These are phyloP conservation scores for Eutreptiella sp. DNA, from an alignment of 208 protist genomes.

Conservation along the genomic window DNA sequence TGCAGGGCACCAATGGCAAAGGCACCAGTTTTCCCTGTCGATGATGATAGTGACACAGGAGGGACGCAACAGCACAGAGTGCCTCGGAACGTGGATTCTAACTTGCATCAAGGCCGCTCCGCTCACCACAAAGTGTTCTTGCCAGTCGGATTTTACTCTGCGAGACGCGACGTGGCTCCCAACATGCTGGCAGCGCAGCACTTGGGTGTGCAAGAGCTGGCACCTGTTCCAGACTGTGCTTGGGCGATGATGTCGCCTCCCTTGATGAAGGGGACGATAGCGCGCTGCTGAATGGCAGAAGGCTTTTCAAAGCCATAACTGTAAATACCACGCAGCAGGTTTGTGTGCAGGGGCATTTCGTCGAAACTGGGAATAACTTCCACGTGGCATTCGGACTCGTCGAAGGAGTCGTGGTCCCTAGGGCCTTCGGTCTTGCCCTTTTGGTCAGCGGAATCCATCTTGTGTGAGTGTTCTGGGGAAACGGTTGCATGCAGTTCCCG, in stretches of 20 bases:
- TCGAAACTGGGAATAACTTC: constrained; percentile 88
- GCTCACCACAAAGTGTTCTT: too few relatives aligned
- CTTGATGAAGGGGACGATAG: constrained; percentile 92
- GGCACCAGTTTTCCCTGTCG: constrained; percentile 98
- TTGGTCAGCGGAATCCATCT: too few relatives aligned
- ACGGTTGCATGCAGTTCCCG: too few relatives aligned
- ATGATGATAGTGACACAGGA: constrained; percentile 78
- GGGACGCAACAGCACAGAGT: constrained; percentile 21
- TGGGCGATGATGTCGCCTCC: constrained; percentile 93
- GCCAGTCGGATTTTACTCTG: too few relatives aligned
- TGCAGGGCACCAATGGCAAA: constrained; percentile 93
- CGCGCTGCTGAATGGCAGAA: constrained; percentile 96
- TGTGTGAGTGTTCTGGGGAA: too few relatives aligned
- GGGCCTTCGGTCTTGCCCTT: too few relatives aligned
- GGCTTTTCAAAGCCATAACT: constrained; percentile 97
- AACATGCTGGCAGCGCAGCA: neutral
- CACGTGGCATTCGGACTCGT: constrained; percentile 74
- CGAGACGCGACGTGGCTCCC: too few relatives aligned
- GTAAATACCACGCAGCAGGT: constrained; percentile 95
- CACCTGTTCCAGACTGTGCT: constrained; percentile 88
- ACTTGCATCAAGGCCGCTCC: neutral
- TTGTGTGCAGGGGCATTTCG: constrained; percentile 93
- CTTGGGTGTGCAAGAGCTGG: too few relatives aligned
- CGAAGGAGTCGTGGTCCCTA: constrained; percentile 80
- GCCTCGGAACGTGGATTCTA: too few relatives aligned